These are phyloP conservation scores for Fragilaria radians DNA, from an alignment of 108 stramenopile species.

Conservation along the genomic window DNA sequence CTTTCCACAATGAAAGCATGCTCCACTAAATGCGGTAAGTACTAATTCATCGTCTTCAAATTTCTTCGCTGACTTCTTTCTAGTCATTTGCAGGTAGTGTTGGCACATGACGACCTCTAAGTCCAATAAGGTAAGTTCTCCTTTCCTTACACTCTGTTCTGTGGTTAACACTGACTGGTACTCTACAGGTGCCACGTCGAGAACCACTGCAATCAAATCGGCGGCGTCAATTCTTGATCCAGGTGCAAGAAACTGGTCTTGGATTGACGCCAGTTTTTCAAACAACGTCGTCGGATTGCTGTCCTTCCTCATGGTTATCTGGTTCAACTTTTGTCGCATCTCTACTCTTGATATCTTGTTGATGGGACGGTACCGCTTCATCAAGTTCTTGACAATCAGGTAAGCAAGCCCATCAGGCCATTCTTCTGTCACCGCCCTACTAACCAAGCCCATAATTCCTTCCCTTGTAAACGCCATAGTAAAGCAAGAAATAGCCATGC, in stretches of 20 bases:
- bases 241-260: neutral
- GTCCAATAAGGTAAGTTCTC: no score
- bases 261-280: neutral
- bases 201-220: no score
- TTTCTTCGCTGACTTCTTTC: neutral
- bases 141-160: no score
- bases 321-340: neutral
- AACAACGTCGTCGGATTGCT: conserved; percentile 5
- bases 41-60: no score
- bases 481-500: no score
- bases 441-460: no score
- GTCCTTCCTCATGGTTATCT: conserved; percentile 6
- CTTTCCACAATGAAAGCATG: no score
- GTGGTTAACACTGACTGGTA: no score
- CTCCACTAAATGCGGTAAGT: no score
- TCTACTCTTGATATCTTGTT: conserved; percentile 2
- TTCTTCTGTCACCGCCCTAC: no score
- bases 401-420: conserved; percentile 3
- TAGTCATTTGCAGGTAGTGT: neutral
- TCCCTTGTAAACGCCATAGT: no score
- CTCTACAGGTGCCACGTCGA: no score
- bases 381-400: neutral
- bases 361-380: neutral
- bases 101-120: neutral
- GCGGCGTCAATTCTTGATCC: neutral